phyloP scores from a whole-genome alignment of 2,329 filamentous ascomycete genomes.

The Emergomyces orientalis region DNA sequence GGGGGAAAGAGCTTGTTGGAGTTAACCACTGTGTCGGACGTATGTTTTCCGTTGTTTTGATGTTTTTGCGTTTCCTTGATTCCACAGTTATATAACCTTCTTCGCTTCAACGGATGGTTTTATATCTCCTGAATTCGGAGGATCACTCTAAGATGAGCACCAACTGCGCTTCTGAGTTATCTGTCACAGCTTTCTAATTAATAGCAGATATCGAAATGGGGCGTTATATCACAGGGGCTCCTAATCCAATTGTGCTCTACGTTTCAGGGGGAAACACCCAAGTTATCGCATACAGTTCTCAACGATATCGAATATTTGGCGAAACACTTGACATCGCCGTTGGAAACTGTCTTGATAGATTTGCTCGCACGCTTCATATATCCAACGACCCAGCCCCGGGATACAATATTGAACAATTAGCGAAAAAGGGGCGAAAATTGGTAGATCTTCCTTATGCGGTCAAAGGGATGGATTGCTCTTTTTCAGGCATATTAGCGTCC shows the following conservation, averaged over 20 bases:
- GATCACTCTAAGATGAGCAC: not conserved
- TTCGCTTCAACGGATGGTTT: not conserved
- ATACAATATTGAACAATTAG: conserved; percentile 95
- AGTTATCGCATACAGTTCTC: conserved; percentile 91
- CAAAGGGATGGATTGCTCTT: conserved; percentile 98
- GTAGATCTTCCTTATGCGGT: conserved; percentile 90
- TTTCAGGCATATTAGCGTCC: conserved; percentile 79
- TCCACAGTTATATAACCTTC: not conserved
- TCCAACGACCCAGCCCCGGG: conserved; percentile 93
- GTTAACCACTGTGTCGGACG: conserved; percentile 97
- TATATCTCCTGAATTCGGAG: not conserved
- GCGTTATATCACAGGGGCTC: conserved; percentile 76
- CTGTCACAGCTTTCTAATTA: not conserved
- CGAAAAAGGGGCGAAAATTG: conserved; percentile 60
- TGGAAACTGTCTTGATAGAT: conserved; percentile 92
- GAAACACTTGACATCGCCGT: conserved; percentile 97
- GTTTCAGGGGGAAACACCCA: conserved; percentile 95
- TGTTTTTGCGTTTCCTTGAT: not conserved
- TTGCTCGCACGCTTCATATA: conserved; percentile 82
- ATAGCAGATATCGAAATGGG: conserved; percentile 86
- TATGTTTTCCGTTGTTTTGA: conserved; percentile 30
- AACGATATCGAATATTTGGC: conserved; percentile 93
- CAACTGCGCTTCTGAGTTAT: not conserved
- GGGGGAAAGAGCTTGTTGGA: conserved; percentile 79
- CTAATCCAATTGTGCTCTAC: conserved; percentile 90